Conservation (phyloP, 169 alveolate genomes). For the Cyclospora cayetanensis region DNA sequence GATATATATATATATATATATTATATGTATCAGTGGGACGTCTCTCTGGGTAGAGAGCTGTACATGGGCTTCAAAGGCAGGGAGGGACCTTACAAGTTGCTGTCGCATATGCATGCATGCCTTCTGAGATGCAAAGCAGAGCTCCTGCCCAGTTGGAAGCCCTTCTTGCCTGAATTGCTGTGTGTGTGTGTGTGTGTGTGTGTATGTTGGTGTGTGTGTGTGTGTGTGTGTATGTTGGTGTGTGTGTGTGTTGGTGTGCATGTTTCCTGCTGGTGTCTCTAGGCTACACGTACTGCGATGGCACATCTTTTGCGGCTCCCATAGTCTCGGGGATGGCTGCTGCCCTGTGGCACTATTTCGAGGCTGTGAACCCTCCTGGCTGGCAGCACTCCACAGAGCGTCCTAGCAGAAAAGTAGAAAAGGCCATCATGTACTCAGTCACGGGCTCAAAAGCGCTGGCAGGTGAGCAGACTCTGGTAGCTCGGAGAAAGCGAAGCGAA, state of each 20-base stretch:
- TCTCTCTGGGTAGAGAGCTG: too few relatives aligned
- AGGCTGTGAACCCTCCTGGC: slow-evolving; percentile 64
- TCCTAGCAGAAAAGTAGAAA: slow-evolving; percentile 60
- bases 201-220: too few relatives aligned
- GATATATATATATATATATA: too few relatives aligned
- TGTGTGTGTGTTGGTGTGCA: too few relatives aligned
- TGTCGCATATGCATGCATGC: neutral
- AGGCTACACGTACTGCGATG: slow-evolving; percentile 77
- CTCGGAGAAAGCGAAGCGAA: neutral
- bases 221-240: too few relatives aligned
- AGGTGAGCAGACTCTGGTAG: slow-evolving; percentile 5
- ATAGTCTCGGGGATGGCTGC: slow-evolving; percentile 81
- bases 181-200: too few relatives aligned
- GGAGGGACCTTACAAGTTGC: too few relatives aligned
- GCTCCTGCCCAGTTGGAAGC: neutral
- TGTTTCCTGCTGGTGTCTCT: too few relatives aligned
- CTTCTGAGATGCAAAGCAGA: neutral
- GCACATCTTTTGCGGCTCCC: slow-evolving; percentile 83
- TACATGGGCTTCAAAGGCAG: too few relatives aligned
- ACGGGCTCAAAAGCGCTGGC: slow-evolving; percentile 67
- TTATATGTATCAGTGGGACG: too few relatives aligned
- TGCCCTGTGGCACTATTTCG: slow-evolving; percentile 71
- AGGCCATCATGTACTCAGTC: slow-evolving; percentile 71
- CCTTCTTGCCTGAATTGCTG: neutral
- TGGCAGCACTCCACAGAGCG: slow-evolving; percentile 43